Conservation (phyloP, 345 rosid genomes). For the Punica granatum region DNA sequence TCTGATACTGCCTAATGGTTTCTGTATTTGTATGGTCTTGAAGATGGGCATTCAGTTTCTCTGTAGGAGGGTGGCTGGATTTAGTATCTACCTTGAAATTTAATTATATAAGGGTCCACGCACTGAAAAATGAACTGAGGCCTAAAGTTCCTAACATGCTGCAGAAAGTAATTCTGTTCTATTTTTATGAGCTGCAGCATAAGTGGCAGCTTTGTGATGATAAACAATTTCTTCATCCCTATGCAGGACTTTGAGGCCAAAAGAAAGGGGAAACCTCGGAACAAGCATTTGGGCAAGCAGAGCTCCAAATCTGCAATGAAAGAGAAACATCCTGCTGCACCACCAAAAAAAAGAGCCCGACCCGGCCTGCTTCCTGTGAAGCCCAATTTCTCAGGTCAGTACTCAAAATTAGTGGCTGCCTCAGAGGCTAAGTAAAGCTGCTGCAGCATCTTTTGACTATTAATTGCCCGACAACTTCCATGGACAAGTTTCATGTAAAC, state of each 20-base stretch:
- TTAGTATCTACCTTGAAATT: not conserved
- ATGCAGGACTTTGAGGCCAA: not conserved
- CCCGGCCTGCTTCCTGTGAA: conserved; percentile 2
- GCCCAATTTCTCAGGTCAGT: conserved; percentile 6
- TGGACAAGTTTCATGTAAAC: no score
- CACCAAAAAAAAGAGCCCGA: not conserved
- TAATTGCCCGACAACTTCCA: no score
- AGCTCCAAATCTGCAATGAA: not conserved
- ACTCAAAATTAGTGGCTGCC: not conserved
- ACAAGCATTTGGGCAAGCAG: not conserved
- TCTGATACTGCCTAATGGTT: not conserved
- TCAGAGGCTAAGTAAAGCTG: not conserved
- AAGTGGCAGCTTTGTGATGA: not conserved
- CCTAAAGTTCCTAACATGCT: not conserved
- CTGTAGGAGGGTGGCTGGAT: not conserved
- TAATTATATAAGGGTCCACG: not conserved
- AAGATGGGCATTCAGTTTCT: not conserved
- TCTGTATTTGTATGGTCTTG: not conserved
- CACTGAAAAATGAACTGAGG: not conserved
- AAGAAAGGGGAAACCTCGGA: not conserved
- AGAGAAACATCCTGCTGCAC: not conserved
- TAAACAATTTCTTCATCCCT: not conserved
- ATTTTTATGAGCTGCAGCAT: no score
- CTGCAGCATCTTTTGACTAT: not conserved
- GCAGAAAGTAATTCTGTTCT: no score